phyloP scores from a whole-genome alignment of 1,284 basidiomycete species.

The Pseudozyma thailandica region DNA sequence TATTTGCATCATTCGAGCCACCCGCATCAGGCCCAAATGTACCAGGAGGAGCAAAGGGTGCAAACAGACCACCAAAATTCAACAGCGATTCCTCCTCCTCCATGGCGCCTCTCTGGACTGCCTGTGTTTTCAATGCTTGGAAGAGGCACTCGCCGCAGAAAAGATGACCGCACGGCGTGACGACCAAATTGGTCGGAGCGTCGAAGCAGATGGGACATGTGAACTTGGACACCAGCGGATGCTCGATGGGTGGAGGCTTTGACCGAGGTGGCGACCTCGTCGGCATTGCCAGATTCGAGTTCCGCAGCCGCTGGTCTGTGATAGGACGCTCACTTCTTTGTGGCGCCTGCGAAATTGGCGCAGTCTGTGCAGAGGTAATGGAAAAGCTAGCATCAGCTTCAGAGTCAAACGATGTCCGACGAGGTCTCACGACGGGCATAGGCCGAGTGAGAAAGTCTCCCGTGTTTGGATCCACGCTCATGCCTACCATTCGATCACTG shows the following conservation, averaged over 20 bases:
- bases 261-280: conserved; percentile 38
- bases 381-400: conserved; percentile 27
- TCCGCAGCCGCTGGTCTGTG: conserved; percentile 36
- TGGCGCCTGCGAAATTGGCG: neutral
- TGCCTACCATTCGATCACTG: conserved; percentile 9
- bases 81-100: conserved; percentile 35
- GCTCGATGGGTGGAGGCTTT: conserved; percentile 47
- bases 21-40: conserved; percentile 9
- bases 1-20: conserved; percentile 1
- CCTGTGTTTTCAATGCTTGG: conserved; percentile 54
- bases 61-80: conserved; percentile 23
- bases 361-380: conserved; percentile 16
- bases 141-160: conserved; percentile 63
- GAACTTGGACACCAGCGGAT: conserved; percentile 53
- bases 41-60: conserved; percentile 31
- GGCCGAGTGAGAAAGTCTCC: conserved; percentile 34
- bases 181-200: conserved; percentile 42
- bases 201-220: conserved; percentile 64
- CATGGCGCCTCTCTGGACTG: conserved; percentile 36
- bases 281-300: conserved; percentile 32
- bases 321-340: conserved; percentile 32
- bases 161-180: conserved; percentile 63
- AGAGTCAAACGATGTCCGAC: conserved; percentile 3
- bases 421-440: conserved; percentile 33
- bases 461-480: conserved; percentile 31